Conservation (phyloP, 257 asterid species). For the Solanum pennellii region DNA sequence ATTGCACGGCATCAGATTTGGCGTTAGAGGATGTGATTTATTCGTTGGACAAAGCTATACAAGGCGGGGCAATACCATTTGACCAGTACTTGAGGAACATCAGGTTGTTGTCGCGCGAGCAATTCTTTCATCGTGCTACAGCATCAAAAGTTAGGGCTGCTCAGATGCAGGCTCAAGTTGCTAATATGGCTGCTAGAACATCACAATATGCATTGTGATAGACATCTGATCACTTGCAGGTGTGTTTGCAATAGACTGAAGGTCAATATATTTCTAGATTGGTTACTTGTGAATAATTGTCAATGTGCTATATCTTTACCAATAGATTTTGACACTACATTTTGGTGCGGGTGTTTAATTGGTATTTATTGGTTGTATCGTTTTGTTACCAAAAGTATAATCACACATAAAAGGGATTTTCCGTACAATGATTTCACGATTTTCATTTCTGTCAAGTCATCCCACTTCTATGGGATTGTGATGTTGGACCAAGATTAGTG, state of each 20-base stretch:
- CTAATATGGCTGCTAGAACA: constrained; percentile 74
- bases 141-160: constrained; percentile 76
- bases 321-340: not conserved
- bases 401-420: not conserved
- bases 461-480: not conserved
- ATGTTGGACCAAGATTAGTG: not conserved
- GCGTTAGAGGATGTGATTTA: constrained; percentile 77
- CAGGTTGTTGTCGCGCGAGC: constrained; percentile 70
- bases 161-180: constrained; percentile 92
- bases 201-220: constrained; percentile 37
- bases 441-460: not conserved
- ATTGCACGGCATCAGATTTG: constrained; percentile 66
- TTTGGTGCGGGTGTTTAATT: not conserved
- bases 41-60: constrained; percentile 80
- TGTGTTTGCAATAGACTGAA: not conserved
- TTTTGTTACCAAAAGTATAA: not conserved
- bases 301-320: not conserved
- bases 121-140: constrained; percentile 78
- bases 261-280: not conserved
- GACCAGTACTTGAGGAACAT: constrained; percentile 86
- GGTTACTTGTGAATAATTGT: constrained; percentile 6
- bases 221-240: not conserved
- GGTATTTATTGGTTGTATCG: not conserved
- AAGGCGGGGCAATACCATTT: constrained; percentile 72
- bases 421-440: not conserved